Evolutionary conservation across 129 eudicot species (phyloP).

Genomic region (Flaveria bidentis): DNA sequence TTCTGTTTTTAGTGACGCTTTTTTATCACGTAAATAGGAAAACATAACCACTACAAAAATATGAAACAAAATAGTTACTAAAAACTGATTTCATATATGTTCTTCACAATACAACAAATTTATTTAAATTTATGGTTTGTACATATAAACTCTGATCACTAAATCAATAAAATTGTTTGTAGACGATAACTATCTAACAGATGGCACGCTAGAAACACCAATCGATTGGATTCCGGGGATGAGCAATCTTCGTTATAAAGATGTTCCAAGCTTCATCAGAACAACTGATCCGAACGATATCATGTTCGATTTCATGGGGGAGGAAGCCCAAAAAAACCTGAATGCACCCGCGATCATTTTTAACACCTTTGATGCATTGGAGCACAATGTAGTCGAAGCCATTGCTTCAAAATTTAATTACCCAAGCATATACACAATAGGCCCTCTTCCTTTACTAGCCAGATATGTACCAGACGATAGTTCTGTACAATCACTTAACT

Average conservation of each 20-base stretch:
- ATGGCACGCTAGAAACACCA: constrained; percentile 54
- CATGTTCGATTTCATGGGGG: constrained; percentile 61
- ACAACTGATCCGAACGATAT: constrained; percentile 61
- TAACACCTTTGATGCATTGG: constrained; percentile 65
- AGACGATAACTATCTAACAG: constrained; percentile 56
- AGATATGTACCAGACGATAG: constrained; percentile 30
- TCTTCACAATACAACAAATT: too few species aligned
- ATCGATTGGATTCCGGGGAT: constrained; percentile 64
- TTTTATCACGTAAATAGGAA: too few species aligned
- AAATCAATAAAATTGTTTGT: not conserved
- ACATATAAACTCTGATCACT: not conserved
- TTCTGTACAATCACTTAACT: constrained; percentile 36
- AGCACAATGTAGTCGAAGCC: constrained; percentile 47
- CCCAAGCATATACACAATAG: constrained; percentile 54
- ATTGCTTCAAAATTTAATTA: constrained; percentile 43
- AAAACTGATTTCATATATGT: too few species aligned
- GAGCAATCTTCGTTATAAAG: constrained; percentile 48
- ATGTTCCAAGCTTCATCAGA: constrained; percentile 63
- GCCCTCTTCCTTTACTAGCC: constrained; percentile 59
- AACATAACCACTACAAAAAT: too few species aligned
- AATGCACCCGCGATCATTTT: constrained; percentile 60
- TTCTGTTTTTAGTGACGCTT: too few species aligned
- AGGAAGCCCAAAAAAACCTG: constrained; percentile 50
- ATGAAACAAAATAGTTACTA: too few species aligned
- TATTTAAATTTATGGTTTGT: not conserved